Evolutionary conservation across 257 asterid species (phyloP).

Genomic region (Nicotiana benthamiana): DNA sequence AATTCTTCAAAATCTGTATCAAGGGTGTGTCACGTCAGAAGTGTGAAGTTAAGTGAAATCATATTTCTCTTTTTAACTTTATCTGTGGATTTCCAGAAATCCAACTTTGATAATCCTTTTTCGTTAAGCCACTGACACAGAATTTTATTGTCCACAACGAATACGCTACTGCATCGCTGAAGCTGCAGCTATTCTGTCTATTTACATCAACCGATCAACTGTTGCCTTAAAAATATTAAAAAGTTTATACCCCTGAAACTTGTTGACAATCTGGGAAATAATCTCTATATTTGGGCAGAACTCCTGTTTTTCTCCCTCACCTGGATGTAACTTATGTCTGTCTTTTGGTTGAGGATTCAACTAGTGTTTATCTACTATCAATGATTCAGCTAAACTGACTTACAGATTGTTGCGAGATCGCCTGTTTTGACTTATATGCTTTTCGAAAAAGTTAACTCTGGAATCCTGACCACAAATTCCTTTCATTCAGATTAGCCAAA

Average conservation of each 20-base stretch:
- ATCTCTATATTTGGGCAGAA: neutral
- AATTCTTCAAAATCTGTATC: neutral
- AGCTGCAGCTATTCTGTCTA: neutral
- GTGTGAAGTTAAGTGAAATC: neutral
- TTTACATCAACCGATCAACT: neutral
- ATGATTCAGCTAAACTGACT: neutral
- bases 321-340: too few species aligned
- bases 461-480: neutral
- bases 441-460: neutral
- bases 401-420: too few species aligned
- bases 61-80: neutral
- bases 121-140: neutral
- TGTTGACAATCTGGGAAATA: neutral
- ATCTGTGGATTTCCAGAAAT: neutral
- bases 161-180: neutral
- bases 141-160: neutral
- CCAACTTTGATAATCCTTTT: neutral
- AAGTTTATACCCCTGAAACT: neutral
- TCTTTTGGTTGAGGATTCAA: neutral
- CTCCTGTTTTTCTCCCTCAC: neutral
- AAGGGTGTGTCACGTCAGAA: neutral
- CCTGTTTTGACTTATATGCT: neutral
- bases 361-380: neutral
- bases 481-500: conserved; percentile 63
- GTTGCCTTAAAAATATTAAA: neutral